A percentile compares a stretch with the other conserved stretches of the same genome.
These are phyloP conservation scores for Penicillium brasilianum DNA, from an alignment of 2,329 filamentous ascomycete genomes.

Conservation along the genomic window DNA sequence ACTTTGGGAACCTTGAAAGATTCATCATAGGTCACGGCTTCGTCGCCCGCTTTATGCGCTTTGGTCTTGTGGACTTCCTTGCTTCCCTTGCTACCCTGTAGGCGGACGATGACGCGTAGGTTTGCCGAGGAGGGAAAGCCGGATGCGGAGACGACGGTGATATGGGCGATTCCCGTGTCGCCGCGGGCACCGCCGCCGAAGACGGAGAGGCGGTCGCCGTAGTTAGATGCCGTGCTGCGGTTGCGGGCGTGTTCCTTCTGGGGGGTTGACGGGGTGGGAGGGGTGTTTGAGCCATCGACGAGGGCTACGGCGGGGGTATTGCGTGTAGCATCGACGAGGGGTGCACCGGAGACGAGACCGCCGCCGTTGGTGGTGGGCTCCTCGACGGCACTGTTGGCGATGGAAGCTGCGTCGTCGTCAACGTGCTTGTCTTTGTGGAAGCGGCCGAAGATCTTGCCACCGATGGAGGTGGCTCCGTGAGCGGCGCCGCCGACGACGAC, in stretches of 20 bases:
- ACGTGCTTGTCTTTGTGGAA: constrained; percentile 57
- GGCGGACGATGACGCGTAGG: constrained; percentile 75
- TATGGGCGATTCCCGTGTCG: constrained; percentile 75
- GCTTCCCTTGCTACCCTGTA: constrained; percentile 66
- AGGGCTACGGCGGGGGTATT: constrained; percentile 32
- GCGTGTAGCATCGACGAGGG: constrained; percentile 7
- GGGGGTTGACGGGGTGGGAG: constrained; percentile 30
- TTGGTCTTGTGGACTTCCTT: constrained; percentile 93
- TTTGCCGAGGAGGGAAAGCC: constrained; percentile 79
- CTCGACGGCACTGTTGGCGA: constrained; percentile 27
- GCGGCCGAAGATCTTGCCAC: constrained; percentile 71
- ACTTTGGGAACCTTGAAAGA: constrained; percentile 74
- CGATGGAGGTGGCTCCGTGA: constrained; percentile 88
- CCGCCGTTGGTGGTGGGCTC: constrained; percentile 29
- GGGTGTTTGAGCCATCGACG: constrained; percentile 36
- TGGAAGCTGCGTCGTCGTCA: constrained; percentile 43
- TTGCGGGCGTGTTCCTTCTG: constrained; percentile 52
- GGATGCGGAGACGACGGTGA: constrained; percentile 77
- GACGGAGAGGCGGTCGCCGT: constrained; percentile 58
- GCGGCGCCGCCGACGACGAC: constrained; percentile 82
- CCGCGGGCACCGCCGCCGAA: constrained; percentile 54
- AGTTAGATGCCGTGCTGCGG: constrained; percentile 56
- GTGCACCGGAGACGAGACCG: constrained; percentile 2
- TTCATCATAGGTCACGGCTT: constrained; percentile 68
- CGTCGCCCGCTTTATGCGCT: constrained; percentile 73